phyloP scores from a whole-genome alignment of 176 grass and related monocot species.

The Melocanna baccifera region DNA sequence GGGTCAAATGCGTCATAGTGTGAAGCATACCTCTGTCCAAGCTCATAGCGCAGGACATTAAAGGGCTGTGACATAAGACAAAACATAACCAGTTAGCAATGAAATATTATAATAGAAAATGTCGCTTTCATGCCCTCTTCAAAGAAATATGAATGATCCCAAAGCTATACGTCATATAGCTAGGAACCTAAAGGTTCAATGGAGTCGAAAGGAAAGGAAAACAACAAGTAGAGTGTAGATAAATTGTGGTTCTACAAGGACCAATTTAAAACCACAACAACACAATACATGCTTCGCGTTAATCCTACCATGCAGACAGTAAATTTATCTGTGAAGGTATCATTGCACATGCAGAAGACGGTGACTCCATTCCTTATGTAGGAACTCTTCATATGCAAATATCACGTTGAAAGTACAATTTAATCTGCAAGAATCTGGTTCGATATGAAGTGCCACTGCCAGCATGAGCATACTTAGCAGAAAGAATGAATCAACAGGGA shows the following conservation, averaged over 20 bases:
- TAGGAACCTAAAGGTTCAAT: not conserved
- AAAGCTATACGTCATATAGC: not conserved
- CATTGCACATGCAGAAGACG: constrained; percentile 6
- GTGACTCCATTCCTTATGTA: not conserved
- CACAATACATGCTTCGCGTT: not conserved
- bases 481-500: not conserved
- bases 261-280: not conserved
- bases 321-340: constrained; percentile 1
- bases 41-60: constrained; percentile 87
- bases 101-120: not conserved
- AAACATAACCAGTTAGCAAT: constrained; percentile 17
- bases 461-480: not conserved
- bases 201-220: not conserved
- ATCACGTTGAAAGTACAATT: not conserved
- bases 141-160: not conserved
- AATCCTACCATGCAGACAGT: not conserved
- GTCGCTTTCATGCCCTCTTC: not conserved
- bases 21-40: constrained; percentile 90
- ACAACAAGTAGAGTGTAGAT: not conserved
- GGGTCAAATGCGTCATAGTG: constrained; percentile 97
- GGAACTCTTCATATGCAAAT: not conserved
- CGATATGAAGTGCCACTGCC: not conserved
- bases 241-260: not conserved
- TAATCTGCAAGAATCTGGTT: not conserved
- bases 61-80: constrained; percentile 58